phyloP scores from a whole-genome alignment of 768 basidiomycete genomes.

The Paxillus rubicundulus region DNA sequence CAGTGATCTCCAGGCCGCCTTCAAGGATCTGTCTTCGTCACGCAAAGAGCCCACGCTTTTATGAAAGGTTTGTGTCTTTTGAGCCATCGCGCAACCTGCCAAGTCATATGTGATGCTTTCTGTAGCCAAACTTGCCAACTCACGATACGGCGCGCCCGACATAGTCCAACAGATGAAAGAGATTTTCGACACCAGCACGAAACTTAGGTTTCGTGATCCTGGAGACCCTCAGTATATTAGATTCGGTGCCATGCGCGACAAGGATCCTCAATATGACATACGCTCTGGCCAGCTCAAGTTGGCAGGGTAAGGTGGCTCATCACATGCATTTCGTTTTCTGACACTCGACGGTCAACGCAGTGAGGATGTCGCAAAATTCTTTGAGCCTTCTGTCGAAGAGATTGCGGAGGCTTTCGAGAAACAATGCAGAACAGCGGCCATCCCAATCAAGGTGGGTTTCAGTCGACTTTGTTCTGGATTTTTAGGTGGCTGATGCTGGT shows the following conservation, averaged over 20 bases:
- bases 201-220: constrained; percentile 38
- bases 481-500: background rate
- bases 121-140: constrained; percentile 29
- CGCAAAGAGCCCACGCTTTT: constrained; percentile 24
- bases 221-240: constrained; percentile 35
- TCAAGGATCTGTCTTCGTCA: constrained; percentile 39
- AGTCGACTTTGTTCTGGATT: too few species aligned
- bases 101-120: background rate
- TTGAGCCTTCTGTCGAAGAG: constrained; percentile 41
- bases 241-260: constrained; percentile 38
- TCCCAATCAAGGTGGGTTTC: constrained; percentile 18
- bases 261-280: constrained; percentile 34
- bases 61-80: constrained; percentile 22
- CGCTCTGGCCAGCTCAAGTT: constrained; percentile 37
- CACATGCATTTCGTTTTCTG: background rate
- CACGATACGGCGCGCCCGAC: constrained; percentile 26
- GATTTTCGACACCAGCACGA: constrained; percentile 36
- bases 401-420: constrained; percentile 34
- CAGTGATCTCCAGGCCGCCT: constrained; percentile 29
- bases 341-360: constrained; percentile 14
- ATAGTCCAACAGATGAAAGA: constrained; percentile 33
- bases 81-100: background rate
- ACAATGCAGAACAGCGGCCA: constrained; percentile 6
- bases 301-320: constrained; percentile 29
- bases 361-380: constrained; percentile 37